Evolutionary conservation across 176 grass and related monocot genomes (phyloP), one percentile per base, ranked within the genome.

Genomic region (Musa schizocarpa): DNA sequence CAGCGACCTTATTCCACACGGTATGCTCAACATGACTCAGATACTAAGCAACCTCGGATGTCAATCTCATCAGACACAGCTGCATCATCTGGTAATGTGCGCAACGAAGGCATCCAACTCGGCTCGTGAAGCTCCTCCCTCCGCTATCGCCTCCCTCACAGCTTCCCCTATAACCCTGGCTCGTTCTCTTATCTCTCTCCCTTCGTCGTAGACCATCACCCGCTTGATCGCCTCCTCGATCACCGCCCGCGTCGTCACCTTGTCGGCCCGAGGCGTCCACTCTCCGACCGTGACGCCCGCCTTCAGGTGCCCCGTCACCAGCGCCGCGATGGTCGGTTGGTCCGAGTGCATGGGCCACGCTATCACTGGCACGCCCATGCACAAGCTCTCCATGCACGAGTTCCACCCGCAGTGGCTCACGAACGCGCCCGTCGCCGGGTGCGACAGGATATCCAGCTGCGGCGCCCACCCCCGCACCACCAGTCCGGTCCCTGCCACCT

Each of bases 391-490:
- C 73, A 90, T 63, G n/a, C 74, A 82, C 0, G 88, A 96, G 84
- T 96, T 91, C 92, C 92, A 91, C 10, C 92, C 86, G 78, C 92
- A 89, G 77, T 96, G 92, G 53, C 88, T 91, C 82, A 2, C 77
- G 74, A 67, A 87, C 86, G 19, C 91, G 87, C 50, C 82, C 13
- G 81, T 87, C 17, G 84, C 54, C 11, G 43, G 25, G 66, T 88
- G 83, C 1, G 80, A 69, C 11, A 88, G 72, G 34, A 92, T 92
- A 23, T 88, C 81, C 75, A 83, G 76, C 79, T 71, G 92, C 77
- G 57, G 92, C 65, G 69, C 52, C 89, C 89, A 83, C 11, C 52
- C 71, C 20, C 71, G 52, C 51, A 88, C 48, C 51, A 86, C 51
- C 24, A 82, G 9, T 1, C 83, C 81, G 34, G n/a, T 79, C 0